These are phyloP conservation scores for Arthrobotrys sphaeroides DNA, from an alignment of 2,329 filamentous ascomycete genomes.

Conservation along the genomic window DNA sequence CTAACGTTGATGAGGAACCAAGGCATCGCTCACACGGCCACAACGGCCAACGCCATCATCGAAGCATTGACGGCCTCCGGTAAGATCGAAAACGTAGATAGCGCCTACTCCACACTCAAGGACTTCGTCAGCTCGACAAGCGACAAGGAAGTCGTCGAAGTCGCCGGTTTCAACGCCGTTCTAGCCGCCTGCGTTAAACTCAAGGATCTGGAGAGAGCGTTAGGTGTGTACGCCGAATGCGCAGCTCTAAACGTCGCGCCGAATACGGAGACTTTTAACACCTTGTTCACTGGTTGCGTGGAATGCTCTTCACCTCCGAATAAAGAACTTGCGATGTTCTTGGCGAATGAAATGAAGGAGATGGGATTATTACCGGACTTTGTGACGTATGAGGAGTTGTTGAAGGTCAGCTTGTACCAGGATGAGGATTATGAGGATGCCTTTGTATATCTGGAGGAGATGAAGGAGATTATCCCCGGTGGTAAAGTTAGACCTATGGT, in stretches of 20 bases:
- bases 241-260: constrained; percentile 63
- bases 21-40: constrained; percentile 68
- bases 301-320: constrained; percentile 58
- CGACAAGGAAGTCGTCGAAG: constrained; percentile 56
- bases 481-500: constrained; percentile 58
- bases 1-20: constrained; percentile 78
- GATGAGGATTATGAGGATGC: constrained; percentile 64
- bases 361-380: constrained; percentile 67
- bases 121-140: constrained; percentile 21
- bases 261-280: constrained; percentile 70
- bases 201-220: constrained; percentile 64
- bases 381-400: constrained; percentile 71
- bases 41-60: constrained; percentile 72
- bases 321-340: constrained; percentile 69
- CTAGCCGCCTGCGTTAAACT: constrained; percentile 66
- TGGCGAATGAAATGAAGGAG: constrained; percentile 71
- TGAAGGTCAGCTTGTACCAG: constrained; percentile 67
- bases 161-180: constrained; percentile 63
- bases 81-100: constrained; percentile 62
- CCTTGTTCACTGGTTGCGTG: constrained; percentile 67
- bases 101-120: constrained; percentile 44
- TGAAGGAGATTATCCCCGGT: constrained; percentile 60
- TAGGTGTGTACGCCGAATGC: constrained; percentile 70
- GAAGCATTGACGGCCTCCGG: constrained; percentile 66
- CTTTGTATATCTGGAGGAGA: constrained; percentile 66